Evolutionary conservation across 2,329 filamentous ascomycete species (phyloP), one percentile per base, ranked within the genome.

Genomic region (Coleophoma cylindrospora): DNA sequence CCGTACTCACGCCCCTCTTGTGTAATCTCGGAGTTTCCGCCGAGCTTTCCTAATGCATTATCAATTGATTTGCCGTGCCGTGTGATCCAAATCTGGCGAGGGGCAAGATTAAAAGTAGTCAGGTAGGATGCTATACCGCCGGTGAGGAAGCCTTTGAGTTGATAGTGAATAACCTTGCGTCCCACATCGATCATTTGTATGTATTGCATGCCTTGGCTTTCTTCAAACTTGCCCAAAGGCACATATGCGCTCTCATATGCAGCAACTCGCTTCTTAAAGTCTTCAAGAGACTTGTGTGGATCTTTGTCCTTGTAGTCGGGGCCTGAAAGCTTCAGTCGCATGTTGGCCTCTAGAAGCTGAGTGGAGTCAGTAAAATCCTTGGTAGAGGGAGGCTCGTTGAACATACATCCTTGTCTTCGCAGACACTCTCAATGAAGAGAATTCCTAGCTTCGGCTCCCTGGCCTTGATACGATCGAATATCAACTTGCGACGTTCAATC

Each of bases 171-270:
- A 53, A 97, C 80, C 69, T 99, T 99, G 54, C 92, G 84, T 40
- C 94, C 94, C 3, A 99, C 94, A 67, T 99, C 94, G 57, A 97
- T 89, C 87, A 97, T 96, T 74, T 89, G 58, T 43, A 99, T 95
- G 65, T 95, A 99, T 53, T 95, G 89, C 80, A 96, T 86, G 61
- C 91, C 85, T 63, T 95, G 80, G 19, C 87, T 79, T 70, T 99
- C 94, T 66, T 99, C 94, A 56, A 90, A 95, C 40, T 91, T 82
- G 33, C 94, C 94, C 1, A 99, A 75, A 1, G 94, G 89, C 7
- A 92, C 84, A 63, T 99, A 99, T 14, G 90, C 91, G 63, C 91
- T 95, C 68, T 96, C 90, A 62, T 99, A 99, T 11, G 95, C 88
- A 47, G 82, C 84, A 13, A 99, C 91, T 54, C 94, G 88, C 68